A percentile compares a stretch with the other conserved stretches of the same genome.
Evolutionary conservation across 176 grass and related monocot genomes (phyloP).

Genomic region (Tuctoria greenei): DNA sequence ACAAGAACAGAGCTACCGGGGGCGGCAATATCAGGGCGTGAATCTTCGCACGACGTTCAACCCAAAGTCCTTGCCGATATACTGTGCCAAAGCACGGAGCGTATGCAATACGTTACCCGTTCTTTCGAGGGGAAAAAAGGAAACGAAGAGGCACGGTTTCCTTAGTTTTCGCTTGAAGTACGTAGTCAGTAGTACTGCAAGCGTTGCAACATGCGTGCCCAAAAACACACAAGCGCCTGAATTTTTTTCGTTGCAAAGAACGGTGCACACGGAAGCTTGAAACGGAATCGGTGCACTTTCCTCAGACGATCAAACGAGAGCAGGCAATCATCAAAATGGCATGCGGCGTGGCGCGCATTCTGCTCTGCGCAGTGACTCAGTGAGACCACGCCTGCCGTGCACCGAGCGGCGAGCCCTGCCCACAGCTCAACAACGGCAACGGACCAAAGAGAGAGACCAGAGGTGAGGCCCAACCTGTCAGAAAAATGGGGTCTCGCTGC

Average conservation of each 20-base stretch:
- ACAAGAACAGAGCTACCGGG: not conserved
- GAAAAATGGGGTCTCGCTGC: not conserved
- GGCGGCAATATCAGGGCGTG: conserved; percentile 24
- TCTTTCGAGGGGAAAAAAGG: too few relatives aligned
- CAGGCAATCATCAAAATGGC: conserved; percentile 6
- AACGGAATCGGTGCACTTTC: not conserved
- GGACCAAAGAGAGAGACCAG: not conserved
- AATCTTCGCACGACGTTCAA: conserved; percentile 4
- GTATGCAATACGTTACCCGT: too few relatives aligned
- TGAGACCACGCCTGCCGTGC: not conserved
- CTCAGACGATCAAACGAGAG: not conserved
- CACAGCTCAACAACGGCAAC: not conserved
- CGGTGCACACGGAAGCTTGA: not conserved
- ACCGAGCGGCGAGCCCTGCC: not conserved
- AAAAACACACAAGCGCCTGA: not conserved
- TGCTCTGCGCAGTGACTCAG: not conserved
- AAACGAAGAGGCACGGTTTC: too few relatives aligned
- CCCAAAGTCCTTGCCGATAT: not conserved
- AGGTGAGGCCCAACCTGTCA: not conserved
- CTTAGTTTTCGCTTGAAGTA: too few relatives aligned
- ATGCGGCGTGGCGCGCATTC: not conserved
- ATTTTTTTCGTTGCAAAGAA: not conserved
- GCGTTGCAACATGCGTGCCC: not conserved
- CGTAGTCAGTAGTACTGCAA: not conserved
- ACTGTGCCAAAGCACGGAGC: not conserved